Conservation (phyloP, 2,329 filamentous ascomycete genomes). For the Metarhizium album region DNA sequence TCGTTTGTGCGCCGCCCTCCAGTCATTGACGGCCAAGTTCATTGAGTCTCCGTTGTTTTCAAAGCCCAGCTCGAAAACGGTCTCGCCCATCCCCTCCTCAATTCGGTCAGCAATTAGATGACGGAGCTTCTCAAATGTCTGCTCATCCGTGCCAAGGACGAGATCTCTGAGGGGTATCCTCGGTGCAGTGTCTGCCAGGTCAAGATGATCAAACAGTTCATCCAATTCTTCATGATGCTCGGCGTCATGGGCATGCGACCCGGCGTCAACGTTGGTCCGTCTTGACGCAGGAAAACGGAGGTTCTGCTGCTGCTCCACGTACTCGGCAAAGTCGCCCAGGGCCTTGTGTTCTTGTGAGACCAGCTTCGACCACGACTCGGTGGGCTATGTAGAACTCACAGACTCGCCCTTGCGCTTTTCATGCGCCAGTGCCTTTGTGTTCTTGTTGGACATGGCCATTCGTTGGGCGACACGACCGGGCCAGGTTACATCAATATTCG, state of each 20-base stretch:
- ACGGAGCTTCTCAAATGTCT: constrained; percentile 50
- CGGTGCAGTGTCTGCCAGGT: constrained; percentile 61
- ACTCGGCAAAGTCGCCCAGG: constrained; percentile 92
- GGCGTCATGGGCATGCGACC: constrained; percentile 14
- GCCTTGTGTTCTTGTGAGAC: constrained; percentile 33
- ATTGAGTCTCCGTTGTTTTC: constrained; percentile 85
- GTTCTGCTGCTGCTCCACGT: constrained; percentile 88
- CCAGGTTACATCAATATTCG: constrained; percentile 15
- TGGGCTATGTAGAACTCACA: constrained; percentile 35
- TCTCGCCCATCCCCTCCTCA: constrained; percentile 78
- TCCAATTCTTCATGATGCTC: constrained; percentile 75
- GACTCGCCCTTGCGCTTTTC: constrained; percentile 83
- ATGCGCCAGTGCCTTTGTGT: constrained; percentile 53
- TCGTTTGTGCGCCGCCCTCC: constrained; percentile 59
- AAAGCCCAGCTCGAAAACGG: constrained; percentile 81
- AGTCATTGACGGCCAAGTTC: constrained; percentile 62
- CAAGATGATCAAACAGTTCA: constrained; percentile 82
- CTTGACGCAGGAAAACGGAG: constrained; percentile 45
- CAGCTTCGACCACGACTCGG: background rate
- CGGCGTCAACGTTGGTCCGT: constrained; percentile 14
- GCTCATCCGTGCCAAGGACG: constrained; percentile 53
- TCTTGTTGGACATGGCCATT: constrained; percentile 41
- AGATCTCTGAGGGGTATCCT: constrained; percentile 64
- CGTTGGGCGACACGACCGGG: constrained; percentile 12
- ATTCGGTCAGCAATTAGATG: constrained; percentile 58